Base-by-base conservation (phyloP, 257 asterid genomes). In the Nicotiana undulata region DNA sequence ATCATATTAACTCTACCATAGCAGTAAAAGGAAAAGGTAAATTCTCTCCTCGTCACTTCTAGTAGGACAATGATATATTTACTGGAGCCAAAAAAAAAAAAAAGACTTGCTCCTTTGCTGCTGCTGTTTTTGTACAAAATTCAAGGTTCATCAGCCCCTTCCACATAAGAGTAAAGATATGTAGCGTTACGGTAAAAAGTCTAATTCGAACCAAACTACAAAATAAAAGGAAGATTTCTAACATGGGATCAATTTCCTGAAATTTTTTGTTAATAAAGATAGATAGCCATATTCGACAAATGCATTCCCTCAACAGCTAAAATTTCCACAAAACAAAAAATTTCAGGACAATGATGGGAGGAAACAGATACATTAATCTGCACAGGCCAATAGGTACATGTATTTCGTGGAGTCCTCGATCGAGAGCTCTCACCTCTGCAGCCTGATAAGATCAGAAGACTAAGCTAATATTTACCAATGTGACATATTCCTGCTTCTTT, bases 391-490 rank as follows among this genome's bases (percentile, higher is more conserved):
- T 3, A 6, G 79, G 61, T 22, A 11, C 55, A 11, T 74, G 78
- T 49, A 37, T 15, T 59, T 20, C 31, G 4, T 26, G 64, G 31
- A 22, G 64, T 46, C 26, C 61, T 74, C 16, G 26, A 8, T 7
- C 26, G 61, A 49, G 17, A 28, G 61, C n/a, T 24, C 79, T 1
- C 61, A 31, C 3, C 26, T 24, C 40, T 2, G 9, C 9, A 49
- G 16, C 44, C 77, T 70, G 77, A 74, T 26, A 26, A 26, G 15
- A 49, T 72, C 24, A 18, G 49, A 26, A 24, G 61, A 74, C 61
- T 74, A 24, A 24, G 79, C 79, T 74, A 74, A 26, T 74, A 49
- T 74, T 74, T 74, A 49, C 79, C 60, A 74, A 49, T 49, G 44
- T 26, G 44, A 74, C 17, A 74, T 74, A 49, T 74, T 74, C 46